These are phyloP conservation scores for Mentha longifolia DNA, from an alignment of 257 asterid species.

Conservation along the genomic window DNA sequence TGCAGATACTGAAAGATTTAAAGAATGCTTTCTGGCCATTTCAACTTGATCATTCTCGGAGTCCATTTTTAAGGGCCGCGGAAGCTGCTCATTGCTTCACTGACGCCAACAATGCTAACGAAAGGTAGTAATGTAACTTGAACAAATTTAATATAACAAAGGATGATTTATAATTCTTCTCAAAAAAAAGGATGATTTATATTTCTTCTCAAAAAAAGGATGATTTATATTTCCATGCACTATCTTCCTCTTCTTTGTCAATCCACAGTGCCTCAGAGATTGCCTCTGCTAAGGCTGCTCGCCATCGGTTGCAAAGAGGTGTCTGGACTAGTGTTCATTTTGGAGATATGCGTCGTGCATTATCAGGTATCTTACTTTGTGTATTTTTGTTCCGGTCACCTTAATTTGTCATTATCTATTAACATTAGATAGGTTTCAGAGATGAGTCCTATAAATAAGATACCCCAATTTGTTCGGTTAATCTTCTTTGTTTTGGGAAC, in stretches of 20 bases:
- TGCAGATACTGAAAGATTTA: constrained; percentile 73
- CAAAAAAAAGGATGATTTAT: no score
- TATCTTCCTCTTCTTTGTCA: constrained; percentile 20
- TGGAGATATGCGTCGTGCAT: constrained; percentile 91
- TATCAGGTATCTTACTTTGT: constrained; percentile 55
- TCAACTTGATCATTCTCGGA: constrained; percentile 61
- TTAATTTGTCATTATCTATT: constrained; percentile 16
- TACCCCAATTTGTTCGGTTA: neutral
- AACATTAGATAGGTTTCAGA: neutral
- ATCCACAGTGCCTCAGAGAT: constrained; percentile 60
- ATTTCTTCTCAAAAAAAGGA: neutral
- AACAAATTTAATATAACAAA: neutral
- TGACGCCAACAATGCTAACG: constrained; percentile 42
- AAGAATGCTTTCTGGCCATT: constrained; percentile 89
- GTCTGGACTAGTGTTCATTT: constrained; percentile 86
- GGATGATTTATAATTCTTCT: neutral
- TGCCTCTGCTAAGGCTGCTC: constrained; percentile 91
- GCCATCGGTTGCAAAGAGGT: constrained; percentile 83
- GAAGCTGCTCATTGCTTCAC: constrained; percentile 71
- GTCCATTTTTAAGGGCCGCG: constrained; percentile 85
- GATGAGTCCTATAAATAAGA: constrained; percentile 5
- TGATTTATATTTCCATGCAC: constrained; percentile 1
- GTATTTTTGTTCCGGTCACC: constrained; percentile 16
- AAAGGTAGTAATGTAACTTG: constrained; percentile 49
- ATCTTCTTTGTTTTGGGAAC: constrained; percentile 5